A percentile compares a stretch with the other conserved stretches of the same genome.
phyloP scores from a whole-genome alignment of 345 rosid genomes.

The Isatis tinctoria region DNA sequence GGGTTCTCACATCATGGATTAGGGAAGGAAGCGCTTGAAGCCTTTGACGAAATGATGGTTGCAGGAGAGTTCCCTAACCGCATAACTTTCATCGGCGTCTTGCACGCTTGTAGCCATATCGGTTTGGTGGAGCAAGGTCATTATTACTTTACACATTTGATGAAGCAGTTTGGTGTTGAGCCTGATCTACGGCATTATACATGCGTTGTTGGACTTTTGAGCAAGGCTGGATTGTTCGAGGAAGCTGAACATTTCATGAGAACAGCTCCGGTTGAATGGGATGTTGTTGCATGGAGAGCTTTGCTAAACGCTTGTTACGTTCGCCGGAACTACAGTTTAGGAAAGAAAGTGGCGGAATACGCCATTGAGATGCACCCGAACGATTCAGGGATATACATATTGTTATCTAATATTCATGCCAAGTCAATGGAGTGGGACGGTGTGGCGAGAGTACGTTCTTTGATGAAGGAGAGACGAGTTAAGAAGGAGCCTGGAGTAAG shows the following conservation, averaged over 20 bases:
- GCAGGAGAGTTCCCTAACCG: constrained; percentile 53
- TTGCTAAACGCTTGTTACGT: constrained; percentile 67
- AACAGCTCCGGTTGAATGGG: constrained; percentile 63
- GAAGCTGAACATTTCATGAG: constrained; percentile 62
- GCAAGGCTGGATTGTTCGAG: constrained; percentile 66
- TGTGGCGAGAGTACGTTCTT: constrained; percentile 53
- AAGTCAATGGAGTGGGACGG: constrained; percentile 69
- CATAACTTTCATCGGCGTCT: constrained; percentile 73
- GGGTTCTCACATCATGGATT: constrained; percentile 81
- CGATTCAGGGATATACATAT: constrained; percentile 57
- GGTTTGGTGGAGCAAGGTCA: constrained; percentile 59
- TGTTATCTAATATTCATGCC: constrained; percentile 49
- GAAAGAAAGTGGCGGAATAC: constrained; percentile 51
- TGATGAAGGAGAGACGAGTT: constrained; percentile 56
- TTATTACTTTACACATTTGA: constrained; percentile 49
- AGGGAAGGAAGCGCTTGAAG: constrained; percentile 52
- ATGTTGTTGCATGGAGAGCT: constrained; percentile 74
- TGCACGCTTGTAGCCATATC: constrained; percentile 71
- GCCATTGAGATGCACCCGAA: constrained; percentile 38
- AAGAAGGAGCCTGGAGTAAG: constrained; percentile 93
- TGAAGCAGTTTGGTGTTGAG: constrained; percentile 48
- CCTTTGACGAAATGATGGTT: constrained; percentile 55
- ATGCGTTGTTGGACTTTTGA: constrained; percentile 65
- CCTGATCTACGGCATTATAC: constrained; percentile 82
- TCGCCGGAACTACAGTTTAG: constrained; percentile 54